A percentile compares a stretch with the other conserved stretches of the same genome.
These are phyloP conservation scores for Eragrostis tef DNA, from an alignment of 202 grass and related monocot species.

Conservation along the genomic window DNA sequence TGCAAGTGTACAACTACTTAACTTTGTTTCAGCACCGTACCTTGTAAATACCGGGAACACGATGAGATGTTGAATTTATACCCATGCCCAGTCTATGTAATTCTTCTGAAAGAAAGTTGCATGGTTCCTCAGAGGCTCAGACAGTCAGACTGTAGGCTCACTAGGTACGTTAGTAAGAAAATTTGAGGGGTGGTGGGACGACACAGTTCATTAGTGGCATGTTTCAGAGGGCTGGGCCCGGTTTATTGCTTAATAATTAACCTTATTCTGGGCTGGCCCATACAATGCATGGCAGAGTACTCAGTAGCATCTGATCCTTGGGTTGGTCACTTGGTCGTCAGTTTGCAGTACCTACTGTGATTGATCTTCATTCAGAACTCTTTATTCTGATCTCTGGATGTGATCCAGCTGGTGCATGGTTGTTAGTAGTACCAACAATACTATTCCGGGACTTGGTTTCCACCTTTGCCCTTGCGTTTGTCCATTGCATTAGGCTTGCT, in stretches of 20 bases:
- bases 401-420: slow-evolving; percentile 68
- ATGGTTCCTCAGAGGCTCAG: no score
- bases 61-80: neutral
- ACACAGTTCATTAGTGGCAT: slow-evolving; percentile 13
- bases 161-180: slow-evolving; percentile 26
- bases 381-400: slow-evolving; percentile 61
- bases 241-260: slow-evolving; percentile 51
- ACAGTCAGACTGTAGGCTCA: slow-evolving; percentile 29
- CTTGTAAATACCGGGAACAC: neutral
- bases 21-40: slow-evolving; percentile 1
- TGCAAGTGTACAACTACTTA: neutral
- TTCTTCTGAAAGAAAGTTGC: slow-evolving; percentile 12
- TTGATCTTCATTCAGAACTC: slow-evolving; percentile 53
- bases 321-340: slow-evolving; percentile 49
- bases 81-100: neutral
- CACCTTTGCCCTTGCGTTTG: slow-evolving; percentile 56
- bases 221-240: slow-evolving; percentile 35
- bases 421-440: slow-evolving; percentile 55
- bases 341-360: slow-evolving; percentile 51
- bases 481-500: slow-evolving; percentile 57
- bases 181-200: slow-evolving; percentile 14
- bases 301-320: slow-evolving; percentile 66
- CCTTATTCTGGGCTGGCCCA: slow-evolving; percentile 52
- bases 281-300: slow-evolving; percentile 34
- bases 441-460: slow-evolving; percentile 49